A percentile compares a stretch with the other conserved stretches of the same genome.
phyloP scores from a whole-genome alignment of 1,139 yeast species.

The Suhomyces ambrosiae region DNA sequence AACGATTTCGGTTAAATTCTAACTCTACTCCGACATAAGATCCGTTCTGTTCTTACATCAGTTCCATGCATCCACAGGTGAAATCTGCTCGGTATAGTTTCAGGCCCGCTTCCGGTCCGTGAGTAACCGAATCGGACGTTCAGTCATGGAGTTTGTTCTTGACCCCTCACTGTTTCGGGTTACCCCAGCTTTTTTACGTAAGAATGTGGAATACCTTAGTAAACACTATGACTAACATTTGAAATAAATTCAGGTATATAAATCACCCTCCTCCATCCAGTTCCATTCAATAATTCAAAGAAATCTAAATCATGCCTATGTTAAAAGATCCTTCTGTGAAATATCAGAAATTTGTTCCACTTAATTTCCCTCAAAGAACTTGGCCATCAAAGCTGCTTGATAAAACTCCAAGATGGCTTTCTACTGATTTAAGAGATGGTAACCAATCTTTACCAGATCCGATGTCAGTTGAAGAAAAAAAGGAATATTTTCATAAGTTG shows the following conservation, averaged over 20 bases:
- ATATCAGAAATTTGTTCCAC: slow-evolving; percentile 68
- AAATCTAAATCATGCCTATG: slow-evolving; percentile 33
- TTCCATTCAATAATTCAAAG: neutral
- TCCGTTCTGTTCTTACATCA: no score
- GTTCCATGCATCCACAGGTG: no score
- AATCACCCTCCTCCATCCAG: neutral
- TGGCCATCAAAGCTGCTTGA: slow-evolving; percentile 83
- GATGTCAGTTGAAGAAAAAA: slow-evolving; percentile 88
- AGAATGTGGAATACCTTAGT: neutral
- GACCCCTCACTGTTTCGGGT: slow-evolving; percentile 3
- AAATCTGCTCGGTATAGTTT: no score
- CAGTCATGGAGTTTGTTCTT: neutral
- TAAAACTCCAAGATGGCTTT: slow-evolving; percentile 92
- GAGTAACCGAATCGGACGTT: slow-evolving; percentile 8
- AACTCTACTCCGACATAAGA: no score
- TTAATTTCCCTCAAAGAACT: slow-evolving; percentile 71
- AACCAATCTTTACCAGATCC: slow-evolving; percentile 98
- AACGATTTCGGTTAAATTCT: no score
- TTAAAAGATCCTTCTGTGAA: slow-evolving; percentile 74
- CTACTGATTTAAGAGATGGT: slow-evolving; percentile 95
- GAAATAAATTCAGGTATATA: slow-evolving; percentile 3
- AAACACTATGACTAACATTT: slow-evolving; percentile 10
- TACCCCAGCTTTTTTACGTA: slow-evolving; percentile 9
- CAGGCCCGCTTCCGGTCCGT: slow-evolving; percentile 13
- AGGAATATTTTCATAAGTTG: slow-evolving; percentile 80